Conservation (phyloP, 495 filamentous ascomycete species). For the Xylaria palmicola region DNA sequence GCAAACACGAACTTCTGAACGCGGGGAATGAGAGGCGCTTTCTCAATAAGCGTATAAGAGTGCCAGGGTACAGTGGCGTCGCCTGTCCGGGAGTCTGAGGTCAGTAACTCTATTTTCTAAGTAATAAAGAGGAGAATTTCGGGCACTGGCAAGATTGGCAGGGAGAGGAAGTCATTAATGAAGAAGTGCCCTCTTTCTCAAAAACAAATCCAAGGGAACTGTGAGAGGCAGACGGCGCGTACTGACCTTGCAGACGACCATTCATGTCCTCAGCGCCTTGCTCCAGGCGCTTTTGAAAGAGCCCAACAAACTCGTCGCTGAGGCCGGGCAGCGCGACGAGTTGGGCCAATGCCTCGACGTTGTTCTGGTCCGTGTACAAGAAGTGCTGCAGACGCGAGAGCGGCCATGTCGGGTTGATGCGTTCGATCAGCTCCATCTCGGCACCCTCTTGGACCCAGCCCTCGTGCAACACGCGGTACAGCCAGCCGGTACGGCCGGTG, state of each 20-base stretch:
- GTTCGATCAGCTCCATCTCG: slow-evolving; percentile 36
- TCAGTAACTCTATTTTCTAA: too few relatives aligned
- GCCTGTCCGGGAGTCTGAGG: too few relatives aligned
- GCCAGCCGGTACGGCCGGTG: slow-evolving; percentile 44
- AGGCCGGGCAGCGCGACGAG: slow-evolving; percentile 36
- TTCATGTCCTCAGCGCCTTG: slow-evolving; percentile 28
- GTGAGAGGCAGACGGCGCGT: too few relatives aligned
- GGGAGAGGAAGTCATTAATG: too few relatives aligned
- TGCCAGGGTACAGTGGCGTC: slow-evolving; percentile 24
- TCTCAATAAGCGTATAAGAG: slow-evolving; percentile 26
- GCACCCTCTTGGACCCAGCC: slow-evolving; percentile 40
- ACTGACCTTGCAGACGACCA: too few relatives aligned
- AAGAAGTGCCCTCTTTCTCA: too few relatives aligned
- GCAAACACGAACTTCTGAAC: slow-evolving; percentile 26
- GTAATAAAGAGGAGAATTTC: too few relatives aligned
- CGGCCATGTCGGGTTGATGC: slow-evolving; percentile 42
- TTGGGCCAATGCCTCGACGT: slow-evolving; percentile 35
- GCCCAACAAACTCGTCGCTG: slow-evolving; percentile 28
- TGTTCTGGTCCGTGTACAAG: slow-evolving; percentile 37
- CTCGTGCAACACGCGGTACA: slow-evolving; percentile 41
- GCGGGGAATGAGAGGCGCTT: slow-evolving; percentile 18
- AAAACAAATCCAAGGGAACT: too few relatives aligned
- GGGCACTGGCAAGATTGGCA: too few relatives aligned
- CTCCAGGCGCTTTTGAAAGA: slow-evolving; percentile 22
- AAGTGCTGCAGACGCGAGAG: slow-evolving; percentile 41